Evolutionary conservation across 1,139 yeast species (phyloP).

Genomic region (Suhomyces choctaworum): DNA sequence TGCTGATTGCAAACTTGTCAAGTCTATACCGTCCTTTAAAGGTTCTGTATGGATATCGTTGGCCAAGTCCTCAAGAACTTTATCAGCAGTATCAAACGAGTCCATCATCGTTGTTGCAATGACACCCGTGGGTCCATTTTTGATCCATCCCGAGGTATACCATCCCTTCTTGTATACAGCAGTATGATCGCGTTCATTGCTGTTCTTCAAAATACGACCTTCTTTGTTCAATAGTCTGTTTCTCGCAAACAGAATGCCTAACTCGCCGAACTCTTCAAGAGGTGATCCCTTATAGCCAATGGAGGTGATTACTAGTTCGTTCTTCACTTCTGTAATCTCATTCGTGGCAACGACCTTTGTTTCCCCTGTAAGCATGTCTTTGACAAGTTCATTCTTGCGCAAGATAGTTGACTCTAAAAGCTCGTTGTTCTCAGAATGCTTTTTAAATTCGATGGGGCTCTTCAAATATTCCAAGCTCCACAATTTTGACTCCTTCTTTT

Average conservation of each 20-base stretch:
- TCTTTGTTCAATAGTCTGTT: slow-evolving; percentile 60
- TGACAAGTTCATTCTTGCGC: slow-evolving; percentile 43
- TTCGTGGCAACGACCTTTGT: slow-evolving; percentile 47
- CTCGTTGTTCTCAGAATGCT: slow-evolving; percentile 20
- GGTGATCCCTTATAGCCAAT: slow-evolving; percentile 81
- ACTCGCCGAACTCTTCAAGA: slow-evolving; percentile 54
- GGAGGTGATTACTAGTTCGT: slow-evolving; percentile 77
- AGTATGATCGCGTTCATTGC: slow-evolving; percentile 23
- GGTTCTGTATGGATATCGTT: slow-evolving; percentile 38
- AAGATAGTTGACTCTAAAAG: slow-evolving; percentile 50
- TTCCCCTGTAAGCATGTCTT: slow-evolving; percentile 31
- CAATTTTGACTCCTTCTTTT: slow-evolving; percentile 28
- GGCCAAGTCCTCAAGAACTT: slow-evolving; percentile 55
- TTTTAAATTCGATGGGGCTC: slow-evolving; percentile 60
- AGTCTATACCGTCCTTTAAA: slow-evolving; percentile 15
- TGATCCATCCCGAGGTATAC: slow-evolving; percentile 92
- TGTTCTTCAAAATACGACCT: slow-evolving; percentile 54
- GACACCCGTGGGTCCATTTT: slow-evolving; percentile 86
- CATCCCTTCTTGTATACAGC: slow-evolving; percentile 47
- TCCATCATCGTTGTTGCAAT: slow-evolving; percentile 91
- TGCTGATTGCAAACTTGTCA: background rate
- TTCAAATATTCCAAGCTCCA: slow-evolving; percentile 75
- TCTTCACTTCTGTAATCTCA: slow-evolving; percentile 35
- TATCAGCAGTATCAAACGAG: slow-evolving; percentile 71
- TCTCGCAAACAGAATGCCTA: slow-evolving; percentile 57